These are phyloP conservation scores for Xanthoparmelia taractica DNA, from an alignment of 495 filamentous ascomycete genomes.

Conservation along the genomic window DNA sequence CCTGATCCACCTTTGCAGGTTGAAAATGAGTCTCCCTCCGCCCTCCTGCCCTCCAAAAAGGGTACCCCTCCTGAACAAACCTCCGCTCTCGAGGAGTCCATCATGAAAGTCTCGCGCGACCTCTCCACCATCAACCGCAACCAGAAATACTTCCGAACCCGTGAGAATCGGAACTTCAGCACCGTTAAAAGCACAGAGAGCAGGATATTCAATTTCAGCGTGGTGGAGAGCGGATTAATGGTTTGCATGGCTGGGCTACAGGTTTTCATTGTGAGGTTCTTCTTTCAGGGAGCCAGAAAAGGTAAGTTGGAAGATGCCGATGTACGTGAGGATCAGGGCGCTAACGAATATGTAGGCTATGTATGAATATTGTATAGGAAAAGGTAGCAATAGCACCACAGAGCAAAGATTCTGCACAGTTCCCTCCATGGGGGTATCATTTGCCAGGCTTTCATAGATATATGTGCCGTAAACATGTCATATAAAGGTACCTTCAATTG, in stretches of 20 bases:
- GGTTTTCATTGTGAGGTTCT: slow-evolving; percentile 97
- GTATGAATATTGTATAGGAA: slow-evolving; percentile 11
- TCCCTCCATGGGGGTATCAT: background rate
- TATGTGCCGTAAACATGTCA: background rate
- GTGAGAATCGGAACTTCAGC: slow-evolving; percentile 98
- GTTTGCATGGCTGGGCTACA: slow-evolving; percentile 93
- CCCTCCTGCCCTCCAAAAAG: slow-evolving; percentile 80
- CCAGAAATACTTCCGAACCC: slow-evolving; percentile 98
- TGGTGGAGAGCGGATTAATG: slow-evolving; percentile 88
- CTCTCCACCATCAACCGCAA: slow-evolving; percentile 94
- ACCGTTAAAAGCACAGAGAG: slow-evolving; percentile 93
- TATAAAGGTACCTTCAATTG: background rate
- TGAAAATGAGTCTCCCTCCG: slow-evolving; percentile 78
- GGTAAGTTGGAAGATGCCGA: slow-evolving; percentile 37
- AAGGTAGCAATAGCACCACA: background rate
- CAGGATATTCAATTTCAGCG: slow-evolving; percentile 93
- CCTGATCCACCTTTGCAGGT: slow-evolving; percentile 47
- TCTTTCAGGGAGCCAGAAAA: slow-evolving; percentile 87
- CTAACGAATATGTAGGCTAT: slow-evolving; percentile 21
- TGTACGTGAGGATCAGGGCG: background rate
- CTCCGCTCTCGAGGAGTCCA: slow-evolving; percentile 82
- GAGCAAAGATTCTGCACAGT: background rate
- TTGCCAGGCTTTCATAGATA: background rate
- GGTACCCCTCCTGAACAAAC: slow-evolving; percentile 89
- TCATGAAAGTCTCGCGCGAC: slow-evolving; percentile 89